Percentiles rank a stretch among this genome's conserved stretches.
These are phyloP conservation scores for Mycosphaerella arachidis DNA, from an alignment of 2,329 filamentous ascomycete genomes.

Conservation along the genomic window DNA sequence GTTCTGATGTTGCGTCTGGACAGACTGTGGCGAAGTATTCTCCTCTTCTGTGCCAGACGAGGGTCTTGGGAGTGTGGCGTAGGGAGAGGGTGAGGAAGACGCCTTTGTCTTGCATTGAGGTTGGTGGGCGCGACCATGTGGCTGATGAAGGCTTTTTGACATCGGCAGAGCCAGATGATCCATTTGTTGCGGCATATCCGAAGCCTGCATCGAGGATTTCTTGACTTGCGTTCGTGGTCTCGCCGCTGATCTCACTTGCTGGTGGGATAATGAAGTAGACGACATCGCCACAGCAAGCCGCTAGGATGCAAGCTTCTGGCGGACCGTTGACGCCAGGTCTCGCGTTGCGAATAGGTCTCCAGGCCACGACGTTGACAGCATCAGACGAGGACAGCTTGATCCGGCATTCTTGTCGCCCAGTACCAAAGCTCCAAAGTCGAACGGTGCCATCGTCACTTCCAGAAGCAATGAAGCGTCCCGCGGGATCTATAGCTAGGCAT, in stretches of 20 bases:
- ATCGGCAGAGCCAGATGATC: conserved; percentile 46
- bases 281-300: conserved; percentile 78
- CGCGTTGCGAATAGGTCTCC: conserved; percentile 76
- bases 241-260: conserved; percentile 24
- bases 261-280: conserved; percentile 73
- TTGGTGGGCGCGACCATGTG: conserved; percentile 76
- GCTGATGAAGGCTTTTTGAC: conserved; percentile 67
- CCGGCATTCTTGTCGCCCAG: conserved; percentile 83
- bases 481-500: conserved; percentile 77
- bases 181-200: conserved; percentile 74
- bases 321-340: not conserved
- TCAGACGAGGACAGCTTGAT: conserved; percentile 71
- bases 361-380: conserved; percentile 79
- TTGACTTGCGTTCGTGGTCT: conserved; percentile 65
- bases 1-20: conserved; percentile 62
- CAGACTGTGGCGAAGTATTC: conserved; percentile 94
- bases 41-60: conserved; percentile 89
- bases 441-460: conserved; percentile 93
- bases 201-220: conserved; percentile 84
- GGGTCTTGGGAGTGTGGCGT: conserved; percentile 63
- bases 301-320: conserved; percentile 61
- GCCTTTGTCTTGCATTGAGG: conserved; percentile 68
- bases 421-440: conserved; percentile 81
- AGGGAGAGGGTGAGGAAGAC: conserved; percentile 78
- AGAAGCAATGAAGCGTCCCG: conserved; percentile 79